Evolutionary conservation across 1,284 basidiomycete genomes (phyloP), one percentile per base, ranked within the genome.

Genomic region (Fistulinella staudtii): DNA sequence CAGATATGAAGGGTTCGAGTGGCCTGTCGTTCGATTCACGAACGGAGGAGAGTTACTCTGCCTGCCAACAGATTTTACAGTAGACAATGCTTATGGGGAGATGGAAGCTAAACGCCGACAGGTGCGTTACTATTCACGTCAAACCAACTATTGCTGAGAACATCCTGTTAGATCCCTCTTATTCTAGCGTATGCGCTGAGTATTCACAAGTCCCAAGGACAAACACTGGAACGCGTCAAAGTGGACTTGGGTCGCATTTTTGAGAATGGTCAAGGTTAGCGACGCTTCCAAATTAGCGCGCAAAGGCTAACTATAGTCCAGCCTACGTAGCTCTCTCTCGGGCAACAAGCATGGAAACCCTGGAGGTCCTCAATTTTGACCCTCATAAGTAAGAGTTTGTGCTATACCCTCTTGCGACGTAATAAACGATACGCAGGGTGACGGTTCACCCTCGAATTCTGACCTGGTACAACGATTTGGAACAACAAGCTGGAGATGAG

Each of bases 281-380:
- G 20, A 27, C 36, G 10, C 15, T 31, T 36, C 11, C 8, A 18
- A 21, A 20, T n/a, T 37, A 24, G 28, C 39, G 2, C 11, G n/a
- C 31, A 14, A 30, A 20, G 13, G 28, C 20, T 42, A 28, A 49
- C 21, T 17, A 22, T 38, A 4, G 67, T 66, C 69, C 73, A 80
- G 91, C 90, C 3, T 97, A 97, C 62, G 93, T 96, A 33, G 94
- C 94, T 0, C 76, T 97, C 14, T 94, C 92, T 8, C 85, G 94
- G 36, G 94, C 94, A 5, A 96, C 91, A 0, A 83, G 76, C 13
- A 74, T 96, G 56, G 81, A 87, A 24, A 80, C 85, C 1, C 71
- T 97, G 23, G 87, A 97, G 64, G 87, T 97, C 8, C 66, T 85
- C 7, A 82, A 86, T 46, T 97, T 97, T 66, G 72, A 82, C 53